Conservation (phyloP, 2,329 filamentous ascomycete genomes). For the Trichoderma guizhouense region DNA sequence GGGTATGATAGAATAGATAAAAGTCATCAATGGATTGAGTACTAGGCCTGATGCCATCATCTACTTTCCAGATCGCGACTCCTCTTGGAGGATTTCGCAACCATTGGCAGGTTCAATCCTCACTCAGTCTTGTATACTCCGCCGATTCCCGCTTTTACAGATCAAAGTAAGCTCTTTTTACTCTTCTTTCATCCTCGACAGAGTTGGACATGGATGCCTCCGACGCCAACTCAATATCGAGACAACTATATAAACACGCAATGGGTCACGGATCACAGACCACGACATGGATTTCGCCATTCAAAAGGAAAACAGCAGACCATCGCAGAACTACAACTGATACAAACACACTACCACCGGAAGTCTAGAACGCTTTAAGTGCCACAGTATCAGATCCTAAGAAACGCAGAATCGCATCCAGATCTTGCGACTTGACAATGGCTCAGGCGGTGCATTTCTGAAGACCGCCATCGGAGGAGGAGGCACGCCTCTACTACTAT, state of each 20-base stretch:
- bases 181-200: not conserved
- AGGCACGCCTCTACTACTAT: too few relatives aligned
- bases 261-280: not conserved
- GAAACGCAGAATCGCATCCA: too few relatives aligned
- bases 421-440: too few relatives aligned
- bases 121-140: not conserved
- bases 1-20: not conserved
- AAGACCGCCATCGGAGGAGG: too few relatives aligned
- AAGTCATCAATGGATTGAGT: not conserved
- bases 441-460: too few relatives aligned
- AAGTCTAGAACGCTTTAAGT: not conserved
- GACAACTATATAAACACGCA: not conserved
- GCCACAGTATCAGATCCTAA: too few relatives aligned
- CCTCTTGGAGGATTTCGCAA: not conserved
- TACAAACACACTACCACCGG: not conserved
- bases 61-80: not conserved
- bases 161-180: not conserved
- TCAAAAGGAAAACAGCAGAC: not conserved
- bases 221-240: not conserved
- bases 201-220: not conserved
- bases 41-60: not conserved
- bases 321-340: not conserved
- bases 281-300: not conserved
- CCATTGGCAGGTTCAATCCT: not conserved
- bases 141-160: not conserved